Evolutionary conservation across 805 yeast genomes (phyloP), one percentile per base, ranked within the genome.

Genomic region (Suhomyces vadensis): DNA sequence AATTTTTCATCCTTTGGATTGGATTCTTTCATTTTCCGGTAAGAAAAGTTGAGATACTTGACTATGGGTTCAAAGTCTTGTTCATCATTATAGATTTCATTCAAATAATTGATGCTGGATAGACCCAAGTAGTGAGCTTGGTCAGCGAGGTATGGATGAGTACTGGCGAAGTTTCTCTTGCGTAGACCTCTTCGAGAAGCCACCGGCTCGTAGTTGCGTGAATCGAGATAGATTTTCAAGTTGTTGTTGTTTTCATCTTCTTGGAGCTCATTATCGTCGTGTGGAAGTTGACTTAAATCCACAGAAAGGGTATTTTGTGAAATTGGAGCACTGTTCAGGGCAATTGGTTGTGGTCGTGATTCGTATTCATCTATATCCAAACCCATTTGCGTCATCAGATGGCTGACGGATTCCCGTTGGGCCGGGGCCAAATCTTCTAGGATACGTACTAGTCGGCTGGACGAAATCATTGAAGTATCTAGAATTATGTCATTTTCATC

Each of bases 101-200:
- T 71, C 47, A 72, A 52, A 42, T 64, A 61, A 35, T 63, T 66
- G 9, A 57, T 47, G 31, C 64, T 58, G 4, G 72, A 60, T 10
- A 72, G 56, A 3, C 71, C 76, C 26, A 72, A 56, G 60, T 70
- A 72, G 43, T 70, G 72, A 3, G 75, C 75, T 44, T 69, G 71
- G 50, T 72, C 77, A 8, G 73, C 70, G 21, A 72, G 49, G 48
- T 72, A 72, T 1, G 77, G 77, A 51, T 71, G 74, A 3, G 73
- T 58, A 51, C 73, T 66, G 3, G 77, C 67, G 43, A 72, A 72
- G 20, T 66, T 72, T 21, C 77, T 54, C 49, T 70, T 67, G 3
- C 77, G 51, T 11, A 69, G 53, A 21, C 72, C 64, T 41, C 74
- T 36, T 41, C 67, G 39, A 10, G 53, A 45, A 2, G 46, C 24